Evolutionary conservation across 2,329 filamentous ascomycete genomes (phyloP), one percentile per base, ranked within the genome.

Genomic region (Endoconidiophora polonica): DNA sequence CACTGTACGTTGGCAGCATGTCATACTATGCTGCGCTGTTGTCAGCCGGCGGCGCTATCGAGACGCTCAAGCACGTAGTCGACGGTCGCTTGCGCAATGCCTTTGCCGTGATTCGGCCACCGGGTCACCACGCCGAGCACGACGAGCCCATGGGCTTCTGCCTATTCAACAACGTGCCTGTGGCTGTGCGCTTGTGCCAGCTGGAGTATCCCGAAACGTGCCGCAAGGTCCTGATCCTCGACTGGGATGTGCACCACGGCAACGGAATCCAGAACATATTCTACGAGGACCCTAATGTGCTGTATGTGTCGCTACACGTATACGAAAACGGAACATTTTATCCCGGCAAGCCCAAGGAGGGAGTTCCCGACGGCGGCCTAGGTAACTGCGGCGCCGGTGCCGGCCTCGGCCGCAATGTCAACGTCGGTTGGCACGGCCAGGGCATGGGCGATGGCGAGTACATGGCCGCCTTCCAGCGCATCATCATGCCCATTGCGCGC

Each of bases 201-300:
- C 68, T 73, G 48, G 79, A 87, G 53, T 91, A 84, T 57, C 84
- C 84, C 1, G 77, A 90, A 3, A 68, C 68, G 6, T 95, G 90
- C 60, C 79, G 86, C 50, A 96, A 94, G 64, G 77, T 98, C 18
- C 66, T 98, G 50, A 91, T 98, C 56, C 70, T 98, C 5, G 91
- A 98, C 61, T 98, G 91, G 85, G 85, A 81, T 60, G 82, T 80
- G 10, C 77, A 81, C 54, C 77, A 81, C 57, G 84, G 91, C 50
- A 98, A 98, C 61, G 91, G 91, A 9, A 84, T 94, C 24, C 91
- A 98, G 60, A 88, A 94, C 60, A 90, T 93, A 46, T 96, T 96
- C 59, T 96, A 96, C 61, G 71, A 88, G 37, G 86, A 98, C 58
- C 86, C 90, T 0, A 95, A 95, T 58, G 81, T 98, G 16, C 76